phyloP scores from a whole-genome alignment of 345 rosid species.

The Ceriops tagal region DNA sequence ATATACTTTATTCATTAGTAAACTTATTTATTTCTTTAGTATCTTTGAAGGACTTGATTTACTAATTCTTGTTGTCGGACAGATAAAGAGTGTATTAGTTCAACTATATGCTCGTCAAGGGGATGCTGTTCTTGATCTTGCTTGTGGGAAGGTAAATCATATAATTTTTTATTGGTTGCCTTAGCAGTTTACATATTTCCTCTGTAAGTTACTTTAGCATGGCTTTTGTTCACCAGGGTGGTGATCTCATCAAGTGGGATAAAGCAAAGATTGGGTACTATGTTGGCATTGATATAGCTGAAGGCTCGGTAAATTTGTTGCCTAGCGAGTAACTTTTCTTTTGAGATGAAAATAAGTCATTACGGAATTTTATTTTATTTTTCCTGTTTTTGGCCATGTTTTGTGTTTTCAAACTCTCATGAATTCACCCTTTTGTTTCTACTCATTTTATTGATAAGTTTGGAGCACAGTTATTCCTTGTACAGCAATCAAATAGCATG shows the following conservation, averaged over 20 bases:
- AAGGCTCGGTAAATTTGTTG: conserved; percentile 74
- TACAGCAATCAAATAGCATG: not conserved
- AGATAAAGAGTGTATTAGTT: conserved; percentile 96
- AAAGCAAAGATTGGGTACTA: conserved; percentile 88
- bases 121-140: conserved; percentile 95
- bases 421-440: too few relatives aligned
- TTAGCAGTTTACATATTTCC: not conserved
- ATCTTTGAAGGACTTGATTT: not conserved
- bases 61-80: conserved; percentile 16
- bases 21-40: not conserved
- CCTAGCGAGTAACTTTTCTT: not conserved
- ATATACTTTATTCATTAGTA: conserved; percentile 4
- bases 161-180: not conserved
- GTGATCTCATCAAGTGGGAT: conserved; percentile 99
- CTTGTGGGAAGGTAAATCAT: conserved; percentile 78
- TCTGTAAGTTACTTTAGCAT: not conserved
- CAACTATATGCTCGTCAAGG: conserved; percentile 83
- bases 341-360: not conserved
- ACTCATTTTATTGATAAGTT: too few relatives aligned
- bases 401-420: not conserved
- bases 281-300: conserved; percentile 95
- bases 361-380: too few relatives aligned
- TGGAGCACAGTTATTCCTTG: not conserved
- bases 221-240: conserved; percentile 51
- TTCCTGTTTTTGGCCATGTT: not conserved